Conservation (phyloP, 768 basidiomycete species). For the Cystofilobasidium macerans region DNA sequence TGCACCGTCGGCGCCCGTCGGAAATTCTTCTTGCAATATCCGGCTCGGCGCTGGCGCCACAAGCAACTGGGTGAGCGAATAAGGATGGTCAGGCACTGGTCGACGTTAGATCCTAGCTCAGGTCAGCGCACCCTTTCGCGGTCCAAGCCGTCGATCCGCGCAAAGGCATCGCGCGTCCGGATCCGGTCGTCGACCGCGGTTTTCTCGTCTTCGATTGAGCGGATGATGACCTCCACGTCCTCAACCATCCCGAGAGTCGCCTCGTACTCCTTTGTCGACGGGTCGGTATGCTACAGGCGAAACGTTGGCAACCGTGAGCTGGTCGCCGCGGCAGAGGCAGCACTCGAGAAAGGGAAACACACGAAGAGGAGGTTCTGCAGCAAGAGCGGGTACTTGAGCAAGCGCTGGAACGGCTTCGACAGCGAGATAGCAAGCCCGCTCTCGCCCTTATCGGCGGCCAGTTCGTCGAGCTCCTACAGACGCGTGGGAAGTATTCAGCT, state of each 20-base stretch:
- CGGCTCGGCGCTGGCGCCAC: slow-evolving; percentile 82
- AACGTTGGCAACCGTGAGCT: background rate
- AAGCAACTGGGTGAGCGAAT: slow-evolving; percentile 40
- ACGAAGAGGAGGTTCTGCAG: slow-evolving; percentile 89
- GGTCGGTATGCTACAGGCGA: slow-evolving; percentile 53
- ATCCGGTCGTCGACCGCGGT: slow-evolving; percentile 91
- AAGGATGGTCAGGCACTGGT: background rate
- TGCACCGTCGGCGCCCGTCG: slow-evolving; percentile 38
- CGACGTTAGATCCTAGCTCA: background rate
- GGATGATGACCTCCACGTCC: slow-evolving; percentile 89
- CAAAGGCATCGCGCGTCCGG: slow-evolving; percentile 86
- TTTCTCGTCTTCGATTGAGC: slow-evolving; percentile 96
- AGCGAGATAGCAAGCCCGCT: slow-evolving; percentile 88
- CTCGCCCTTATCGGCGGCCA: slow-evolving; percentile 75
- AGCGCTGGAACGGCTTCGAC: slow-evolving; percentile 83
- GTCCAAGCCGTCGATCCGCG: slow-evolving; percentile 90
- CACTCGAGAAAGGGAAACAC: background rate
- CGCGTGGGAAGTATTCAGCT: background rate
- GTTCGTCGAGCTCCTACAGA: slow-evolving; percentile 54
- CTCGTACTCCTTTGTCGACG: slow-evolving; percentile 94
- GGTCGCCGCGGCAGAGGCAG: background rate
- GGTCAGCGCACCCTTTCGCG: slow-evolving; percentile 59
- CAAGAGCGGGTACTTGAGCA: slow-evolving; percentile 91
- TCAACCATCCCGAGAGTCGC: slow-evolving; percentile 85
- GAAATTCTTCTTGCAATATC: slow-evolving; percentile 64